These are phyloP conservation scores for Anethum foeniculum DNA, from an alignment of 140 eudicot species.

Conservation along the genomic window DNA sequence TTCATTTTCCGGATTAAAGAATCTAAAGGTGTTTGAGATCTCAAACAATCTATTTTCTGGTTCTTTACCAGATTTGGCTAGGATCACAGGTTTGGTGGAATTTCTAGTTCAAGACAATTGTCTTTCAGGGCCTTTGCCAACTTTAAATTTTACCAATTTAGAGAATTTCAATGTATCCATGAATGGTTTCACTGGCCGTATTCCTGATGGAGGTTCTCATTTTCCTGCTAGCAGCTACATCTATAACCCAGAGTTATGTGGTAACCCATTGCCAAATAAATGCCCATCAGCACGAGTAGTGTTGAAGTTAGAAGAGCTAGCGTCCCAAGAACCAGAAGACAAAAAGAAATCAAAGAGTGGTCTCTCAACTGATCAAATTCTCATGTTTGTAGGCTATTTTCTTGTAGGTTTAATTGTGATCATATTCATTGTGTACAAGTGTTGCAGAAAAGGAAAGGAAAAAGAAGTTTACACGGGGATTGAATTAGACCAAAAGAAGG, in stretches of 20 bases:
- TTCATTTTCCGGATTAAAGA: constrained; percentile 34
- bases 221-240: constrained; percentile 26
- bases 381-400: constrained; percentile 53
- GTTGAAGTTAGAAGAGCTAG: neutral
- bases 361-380: constrained; percentile 32
- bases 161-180: constrained; percentile 39
- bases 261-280: constrained; percentile 38
- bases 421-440: constrained; percentile 10
- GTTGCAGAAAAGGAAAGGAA: constrained; percentile 34
- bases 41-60: constrained; percentile 47
- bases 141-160: constrained; percentile 31
- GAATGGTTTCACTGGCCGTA: constrained; percentile 41
- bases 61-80: constrained; percentile 33
- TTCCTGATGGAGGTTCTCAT: constrained; percentile 42
- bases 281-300: constrained; percentile 21
- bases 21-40: constrained; percentile 41
- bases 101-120: constrained; percentile 44
- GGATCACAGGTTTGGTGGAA: constrained; percentile 35
- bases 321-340: neutral
- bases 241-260: constrained; percentile 50
- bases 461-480: constrained; percentile 12
- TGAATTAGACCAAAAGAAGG: constrained; percentile 16
- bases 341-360: constrained; percentile 17
- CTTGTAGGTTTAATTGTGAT: constrained; percentile 18
- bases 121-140: constrained; percentile 46